Evolutionary conservation across 75 land plant species (phyloP).

Genomic region (Ceratopteris richardii): DNA sequence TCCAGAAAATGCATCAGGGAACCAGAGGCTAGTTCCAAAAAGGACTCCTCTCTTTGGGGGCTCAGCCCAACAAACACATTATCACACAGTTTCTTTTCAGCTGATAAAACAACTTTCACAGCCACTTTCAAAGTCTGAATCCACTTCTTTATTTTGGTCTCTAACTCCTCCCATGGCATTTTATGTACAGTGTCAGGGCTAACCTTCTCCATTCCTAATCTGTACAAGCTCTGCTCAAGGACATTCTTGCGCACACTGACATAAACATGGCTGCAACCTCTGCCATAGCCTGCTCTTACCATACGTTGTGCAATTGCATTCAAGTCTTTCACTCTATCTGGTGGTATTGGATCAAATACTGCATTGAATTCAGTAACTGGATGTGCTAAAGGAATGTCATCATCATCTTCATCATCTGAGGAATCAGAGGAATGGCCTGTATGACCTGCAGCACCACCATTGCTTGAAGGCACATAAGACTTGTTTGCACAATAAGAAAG

Average conservation of each 20-base stretch:
- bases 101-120: conserved; percentile 36
- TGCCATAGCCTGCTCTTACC: conserved; percentile 37
- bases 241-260: conserved; percentile 43
- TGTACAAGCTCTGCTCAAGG: no score
- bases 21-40: conserved; percentile 41
- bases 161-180: conserved; percentile 54
- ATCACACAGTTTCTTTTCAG: conserved; percentile 66
- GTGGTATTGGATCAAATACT: no score
- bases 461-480: no score
- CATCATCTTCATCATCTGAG: background rate
- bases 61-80: conserved; percentile 35
- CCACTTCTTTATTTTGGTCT: conserved; percentile 57
- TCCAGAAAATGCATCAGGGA: conserved; percentile 32
- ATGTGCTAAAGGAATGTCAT: no score
- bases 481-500: conserved; percentile 7
- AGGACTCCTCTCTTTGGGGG: conserved; percentile 33
- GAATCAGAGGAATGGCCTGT: conserved; percentile 6
- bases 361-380: no score
- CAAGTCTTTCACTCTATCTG: conserved; percentile 37
- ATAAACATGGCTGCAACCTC: conserved; percentile 71
- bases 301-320: conserved; percentile 59
- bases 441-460: background rate
- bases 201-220: no score
- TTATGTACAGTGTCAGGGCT: conserved; percentile 29
- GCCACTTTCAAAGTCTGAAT: conserved; percentile 52